Percentiles rank a stretch among this genome's conserved stretches.
Conservation (phyloP, 495 filamentous ascomycete genomes). For the Xanthoparmelia taractica region DNA sequence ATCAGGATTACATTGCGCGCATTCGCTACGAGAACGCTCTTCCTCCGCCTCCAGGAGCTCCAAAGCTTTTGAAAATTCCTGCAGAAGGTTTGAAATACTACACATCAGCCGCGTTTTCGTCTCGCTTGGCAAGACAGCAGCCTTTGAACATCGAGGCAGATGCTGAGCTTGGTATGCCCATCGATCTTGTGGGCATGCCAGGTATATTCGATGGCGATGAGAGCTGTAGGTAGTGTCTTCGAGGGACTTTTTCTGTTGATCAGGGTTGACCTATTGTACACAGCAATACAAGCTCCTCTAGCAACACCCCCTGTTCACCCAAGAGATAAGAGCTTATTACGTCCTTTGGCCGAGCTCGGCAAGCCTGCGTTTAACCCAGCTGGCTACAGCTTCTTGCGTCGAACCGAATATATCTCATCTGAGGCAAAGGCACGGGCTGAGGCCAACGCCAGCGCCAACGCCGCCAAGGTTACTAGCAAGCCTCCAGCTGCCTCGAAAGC, state of each 20-base stretch:
- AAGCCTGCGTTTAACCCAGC: conserved; percentile 63
- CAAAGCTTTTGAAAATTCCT: conserved; percentile 93
- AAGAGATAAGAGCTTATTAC: conserved; percentile 70
- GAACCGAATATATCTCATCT: conserved; percentile 91
- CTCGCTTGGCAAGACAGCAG: conserved; percentile 79
- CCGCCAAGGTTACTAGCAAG: conserved; percentile 33
- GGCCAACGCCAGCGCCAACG: conserved; percentile 34
- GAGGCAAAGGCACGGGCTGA: conserved; percentile 39
- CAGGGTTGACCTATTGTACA: conserved; percentile 4
- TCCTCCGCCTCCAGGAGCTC: conserved; percentile 84
- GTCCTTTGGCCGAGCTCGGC: conserved; percentile 69
- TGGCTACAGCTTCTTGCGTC: conserved; percentile 86
- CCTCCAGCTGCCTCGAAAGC: conserved; percentile 35
- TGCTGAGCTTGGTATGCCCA: conserved; percentile 93
- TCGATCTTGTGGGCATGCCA: conserved; percentile 90
- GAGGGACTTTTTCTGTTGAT: background rate
- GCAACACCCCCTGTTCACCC: conserved; percentile 65
- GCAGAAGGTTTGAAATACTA: conserved; percentile 85
- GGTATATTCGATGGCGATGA: conserved; percentile 93
- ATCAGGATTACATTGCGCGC: conserved; percentile 94
- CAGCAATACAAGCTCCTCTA: conserved; percentile 74
- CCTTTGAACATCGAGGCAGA: conserved; percentile 94
- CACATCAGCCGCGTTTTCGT: conserved; percentile 78
- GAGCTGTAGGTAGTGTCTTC: conserved; percentile 57
- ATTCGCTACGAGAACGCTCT: conserved; percentile 92